Conservation (phyloP, 495 filamentous ascomycete genomes). For the Lepraria neglecta region DNA sequence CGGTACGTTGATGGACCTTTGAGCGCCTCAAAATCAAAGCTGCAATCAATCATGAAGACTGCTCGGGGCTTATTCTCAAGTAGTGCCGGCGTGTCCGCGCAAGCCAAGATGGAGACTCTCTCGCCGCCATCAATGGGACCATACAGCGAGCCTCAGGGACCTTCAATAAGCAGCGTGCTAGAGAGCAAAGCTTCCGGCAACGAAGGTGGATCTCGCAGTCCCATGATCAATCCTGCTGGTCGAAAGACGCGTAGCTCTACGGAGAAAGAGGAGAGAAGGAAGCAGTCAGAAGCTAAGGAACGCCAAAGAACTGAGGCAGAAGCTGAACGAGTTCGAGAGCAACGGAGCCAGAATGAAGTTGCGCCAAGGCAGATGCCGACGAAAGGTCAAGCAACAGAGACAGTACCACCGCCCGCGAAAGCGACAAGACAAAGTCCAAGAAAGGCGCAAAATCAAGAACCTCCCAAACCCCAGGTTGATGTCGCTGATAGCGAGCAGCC, state of each 20-base stretch:
- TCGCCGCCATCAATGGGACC: constrained; percentile 29
- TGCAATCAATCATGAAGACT: constrained; percentile 80
- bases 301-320: constrained; percentile 49
- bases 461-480: constrained; percentile 12
- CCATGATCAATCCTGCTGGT: constrained; percentile 34
- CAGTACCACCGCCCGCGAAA: constrained; percentile 37
- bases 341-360: constrained; percentile 48
- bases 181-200: background rate
- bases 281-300: constrained; percentile 57
- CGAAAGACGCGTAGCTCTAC: constrained; percentile 67
- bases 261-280: constrained; percentile 61
- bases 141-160: constrained; percentile 4
- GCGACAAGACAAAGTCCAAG: constrained; percentile 46
- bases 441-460: constrained; percentile 40
- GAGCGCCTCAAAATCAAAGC: constrained; percentile 79
- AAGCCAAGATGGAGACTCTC: constrained; percentile 58
- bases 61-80: constrained; percentile 78
- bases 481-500: constrained; percentile 41
- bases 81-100: constrained; percentile 69
- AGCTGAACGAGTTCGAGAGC: constrained; percentile 57
- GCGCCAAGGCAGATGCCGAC: constrained; percentile 33
- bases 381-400: constrained; percentile 13
- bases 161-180: background rate
- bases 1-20: constrained; percentile 68
- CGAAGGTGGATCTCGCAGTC: background rate